These are phyloP conservation scores for Trifolium fragiferum DNA, from an alignment of 306 rosid genomes.

Conservation along the genomic window DNA sequence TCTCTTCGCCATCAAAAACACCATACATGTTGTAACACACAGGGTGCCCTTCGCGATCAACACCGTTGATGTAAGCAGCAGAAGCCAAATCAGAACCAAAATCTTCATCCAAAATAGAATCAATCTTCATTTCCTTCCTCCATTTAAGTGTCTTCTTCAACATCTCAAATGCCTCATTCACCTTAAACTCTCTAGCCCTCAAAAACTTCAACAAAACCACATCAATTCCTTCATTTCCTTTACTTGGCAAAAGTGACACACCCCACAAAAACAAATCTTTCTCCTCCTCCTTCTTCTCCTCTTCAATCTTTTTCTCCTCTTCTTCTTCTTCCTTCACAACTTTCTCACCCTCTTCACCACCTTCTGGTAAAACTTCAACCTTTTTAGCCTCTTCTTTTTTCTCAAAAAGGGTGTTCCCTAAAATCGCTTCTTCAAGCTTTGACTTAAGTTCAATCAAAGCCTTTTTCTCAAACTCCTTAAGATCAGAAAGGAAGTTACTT, in stretches of 20 bases:
- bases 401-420: slow-evolving; percentile 37
- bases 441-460: slow-evolving; percentile 49
- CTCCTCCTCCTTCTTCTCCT: slow-evolving; percentile 4
- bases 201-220: slow-evolving; percentile 54
- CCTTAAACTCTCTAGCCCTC: slow-evolving; percentile 59
- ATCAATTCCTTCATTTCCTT: slow-evolving; percentile 47
- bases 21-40: slow-evolving; percentile 60
- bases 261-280: slow-evolving; percentile 53
- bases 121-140: slow-evolving; percentile 56
- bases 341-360: slow-evolving; percentile 6
- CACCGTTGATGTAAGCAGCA: slow-evolving; percentile 46
- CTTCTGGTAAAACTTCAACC: slow-evolving; percentile 12
- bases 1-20: slow-evolving; percentile 47
- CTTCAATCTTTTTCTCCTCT: neutral
- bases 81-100: slow-evolving; percentile 43
- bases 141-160: slow-evolving; percentile 55
- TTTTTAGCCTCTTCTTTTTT: slow-evolving; percentile 39
- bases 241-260: slow-evolving; percentile 51
- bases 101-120: slow-evolving; percentile 48
- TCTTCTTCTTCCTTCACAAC: slow-evolving; percentile 28
- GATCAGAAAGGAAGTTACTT: slow-evolving; percentile 57
- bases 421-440: slow-evolving; percentile 57
- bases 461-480: slow-evolving; percentile 51
- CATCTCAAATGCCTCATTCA: slow-evolving; percentile 58
- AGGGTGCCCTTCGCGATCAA: slow-evolving; percentile 57